phyloP scores from a whole-genome alignment of 1,284 basidiomycete genomes.

The Ustilago sp. region DNA sequence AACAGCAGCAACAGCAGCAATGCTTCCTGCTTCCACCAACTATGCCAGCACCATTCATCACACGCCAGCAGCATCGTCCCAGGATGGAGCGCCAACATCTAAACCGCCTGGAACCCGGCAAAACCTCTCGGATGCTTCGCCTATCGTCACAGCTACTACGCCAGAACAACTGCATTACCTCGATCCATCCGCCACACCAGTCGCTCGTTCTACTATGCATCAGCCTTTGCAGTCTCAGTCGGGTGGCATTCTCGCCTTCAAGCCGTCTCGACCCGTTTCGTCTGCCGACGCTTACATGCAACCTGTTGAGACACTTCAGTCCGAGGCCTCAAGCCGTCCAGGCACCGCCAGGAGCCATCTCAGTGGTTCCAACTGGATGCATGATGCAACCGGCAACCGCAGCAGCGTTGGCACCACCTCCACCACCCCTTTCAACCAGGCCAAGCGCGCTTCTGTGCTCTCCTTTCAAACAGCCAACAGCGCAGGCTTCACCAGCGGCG shows the following conservation, averaged over 20 bases:
- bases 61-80: constrained; percentile 17
- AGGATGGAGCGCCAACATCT: constrained; percentile 26
- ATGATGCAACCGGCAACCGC: constrained; percentile 40
- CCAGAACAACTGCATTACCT: constrained; percentile 29
- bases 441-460: constrained; percentile 56
- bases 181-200: constrained; percentile 12
- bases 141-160: constrained; percentile 32
- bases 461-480: constrained; percentile 66
- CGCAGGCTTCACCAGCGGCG: constrained; percentile 54
- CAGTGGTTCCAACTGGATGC: constrained; percentile 48
- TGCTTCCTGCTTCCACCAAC: constrained; percentile 14
- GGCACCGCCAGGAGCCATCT: constrained; percentile 49
- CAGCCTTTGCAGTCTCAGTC: constrained; percentile 21
- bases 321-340: constrained; percentile 39
- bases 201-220: constrained; percentile 3
- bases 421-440: constrained; percentile 29
- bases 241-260: constrained; percentile 3
- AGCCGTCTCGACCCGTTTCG: constrained; percentile 36
- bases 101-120: constrained; percentile 33
- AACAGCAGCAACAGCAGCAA: not conserved
- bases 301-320: constrained; percentile 33
- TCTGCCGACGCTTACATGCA: constrained; percentile 51
- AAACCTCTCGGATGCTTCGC: constrained; percentile 11
- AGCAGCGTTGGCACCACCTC: constrained; percentile 47
- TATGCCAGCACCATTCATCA: constrained; percentile 27